Conservation (phyloP, 306 rosid species). For the Luffa acutangula region DNA sequence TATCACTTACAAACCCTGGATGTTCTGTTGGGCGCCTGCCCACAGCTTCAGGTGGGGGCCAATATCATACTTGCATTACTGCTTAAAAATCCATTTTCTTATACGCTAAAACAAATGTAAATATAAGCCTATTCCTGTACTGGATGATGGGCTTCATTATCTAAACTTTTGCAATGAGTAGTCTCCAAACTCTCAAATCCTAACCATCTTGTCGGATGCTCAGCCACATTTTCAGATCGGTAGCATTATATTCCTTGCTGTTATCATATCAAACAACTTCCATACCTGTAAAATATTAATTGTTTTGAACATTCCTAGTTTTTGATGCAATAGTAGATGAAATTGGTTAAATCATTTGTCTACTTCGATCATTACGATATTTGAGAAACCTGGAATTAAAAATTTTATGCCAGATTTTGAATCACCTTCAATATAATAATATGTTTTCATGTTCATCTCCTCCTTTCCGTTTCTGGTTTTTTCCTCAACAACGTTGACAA, state of each 20-base stretch:
- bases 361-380: not conserved
- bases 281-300: not conserved
- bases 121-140: not conserved
- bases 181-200: not conserved
- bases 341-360: not conserved
- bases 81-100: not conserved
- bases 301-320: not conserved
- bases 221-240: not conserved
- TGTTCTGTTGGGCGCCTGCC: slow-evolving; percentile 82
- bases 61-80: not conserved
- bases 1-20: slow-evolving; percentile 97
- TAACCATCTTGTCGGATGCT: not conserved
- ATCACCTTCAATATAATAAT: not conserved
- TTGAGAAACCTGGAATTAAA: not conserved
- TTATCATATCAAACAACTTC: not conserved
- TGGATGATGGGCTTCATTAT: not conserved
- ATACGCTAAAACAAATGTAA: not conserved
- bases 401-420: not conserved
- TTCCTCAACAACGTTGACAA: not conserved
- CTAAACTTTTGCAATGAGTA: not conserved
- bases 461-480: not conserved
- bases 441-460: not conserved
- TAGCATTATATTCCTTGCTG: not conserved
- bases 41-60: slow-evolving; percentile 80
- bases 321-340: not conserved